phyloP scores from a whole-genome alignment of 805 yeast species.

The Ogataea dorogensis region DNA sequence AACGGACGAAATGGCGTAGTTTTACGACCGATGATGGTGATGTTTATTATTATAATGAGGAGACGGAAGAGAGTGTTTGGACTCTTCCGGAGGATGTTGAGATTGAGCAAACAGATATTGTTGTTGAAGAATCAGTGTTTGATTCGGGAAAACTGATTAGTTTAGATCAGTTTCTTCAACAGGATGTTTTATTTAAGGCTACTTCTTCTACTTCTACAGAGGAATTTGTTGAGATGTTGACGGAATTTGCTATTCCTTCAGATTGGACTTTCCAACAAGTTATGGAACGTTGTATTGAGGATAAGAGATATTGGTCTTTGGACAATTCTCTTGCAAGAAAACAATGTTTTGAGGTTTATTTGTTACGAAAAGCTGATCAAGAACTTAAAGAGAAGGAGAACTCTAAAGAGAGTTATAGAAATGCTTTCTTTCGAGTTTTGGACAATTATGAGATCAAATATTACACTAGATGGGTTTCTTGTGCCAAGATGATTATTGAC shows the following conservation, averaged over 20 bases:
- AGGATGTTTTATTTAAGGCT: slow-evolving; percentile 3
- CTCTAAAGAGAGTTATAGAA: slow-evolving; percentile 53
- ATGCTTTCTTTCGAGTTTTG: slow-evolving; percentile 51
- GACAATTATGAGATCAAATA: slow-evolving; percentile 44
- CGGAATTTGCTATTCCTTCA: slow-evolving; percentile 57
- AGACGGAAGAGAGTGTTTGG: slow-evolving; percentile 75
- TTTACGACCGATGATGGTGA: slow-evolving; percentile 55
- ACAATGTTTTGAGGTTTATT: slow-evolving; percentile 61
- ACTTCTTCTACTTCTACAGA: neutral
- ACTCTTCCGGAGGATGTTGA: slow-evolving; percentile 59
- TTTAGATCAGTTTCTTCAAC: slow-evolving; percentile 6
- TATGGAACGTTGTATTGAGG: slow-evolving; percentile 53
- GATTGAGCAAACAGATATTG: slow-evolving; percentile 9
- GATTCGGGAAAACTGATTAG: slow-evolving; percentile 13
- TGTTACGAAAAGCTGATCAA: slow-evolving; percentile 47
- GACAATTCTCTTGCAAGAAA: slow-evolving; percentile 60
- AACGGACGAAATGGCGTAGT: slow-evolving; percentile 51
- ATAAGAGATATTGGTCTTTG: slow-evolving; percentile 67
- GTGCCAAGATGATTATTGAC: slow-evolving; percentile 50
- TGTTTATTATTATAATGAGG: slow-evolving; percentile 64
- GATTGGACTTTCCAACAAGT: slow-evolving; percentile 74
- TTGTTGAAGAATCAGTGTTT: slow-evolving; percentile 6
- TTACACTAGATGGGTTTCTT: slow-evolving; percentile 64
- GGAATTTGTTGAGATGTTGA: slow-evolving; percentile 54
- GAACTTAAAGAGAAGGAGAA: slow-evolving; percentile 53